Base-by-base conservation (phyloP, 2,329 filamentous ascomycete genomes). In the Coniosporium tulheliwenetii region DNA sequence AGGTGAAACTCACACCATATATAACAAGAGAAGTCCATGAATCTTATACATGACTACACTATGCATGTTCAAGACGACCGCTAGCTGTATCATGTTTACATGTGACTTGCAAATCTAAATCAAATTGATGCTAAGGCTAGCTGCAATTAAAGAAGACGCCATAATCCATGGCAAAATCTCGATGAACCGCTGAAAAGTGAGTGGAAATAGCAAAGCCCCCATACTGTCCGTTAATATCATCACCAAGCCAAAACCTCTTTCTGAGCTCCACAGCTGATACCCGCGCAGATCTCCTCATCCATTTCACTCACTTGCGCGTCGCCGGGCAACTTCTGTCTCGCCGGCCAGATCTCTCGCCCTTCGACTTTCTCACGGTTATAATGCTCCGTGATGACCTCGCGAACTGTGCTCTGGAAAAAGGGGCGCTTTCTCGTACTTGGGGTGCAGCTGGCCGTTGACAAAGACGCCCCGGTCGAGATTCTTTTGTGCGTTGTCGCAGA, bases 381-480 rank as follows among this genome's bases (percentile, higher is more conserved):
- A 47, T 75, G 71, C 10, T 59, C 58, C 7, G 54, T 62, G 29
- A 75, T 57, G 8, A 59, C 51, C 12, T 73, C 63, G 1, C 71
- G 64, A n/a, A 68, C 61, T 2, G 55, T 51, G 36, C 63, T 62
- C 57, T 75, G 71, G 62, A 76, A 74, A 52, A 64, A 72, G 56
- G 0, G 71, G 70, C 0, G 30, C 71, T 52, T 75, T 70, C 54
- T 80, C 76, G 54, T 70, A 66, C 39, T 63, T 61, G 0, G 75
- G 75, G 52, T 80, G 75, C 55, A 79, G 60, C 52, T 77, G 69
- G 40, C 76, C 76, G 49, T 73, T 78, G 52, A 75, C 59, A 44
- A 77, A 79, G 40, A 78, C 65, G 8, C 74, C 73, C 0, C 70
- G 64, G 52, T 75, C 72, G 48, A 79, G 63, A 53, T 80, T 79